Conservation (phyloP, 2,329 filamentous ascomycete species). For the Orbilia blumenaviensis region DNA sequence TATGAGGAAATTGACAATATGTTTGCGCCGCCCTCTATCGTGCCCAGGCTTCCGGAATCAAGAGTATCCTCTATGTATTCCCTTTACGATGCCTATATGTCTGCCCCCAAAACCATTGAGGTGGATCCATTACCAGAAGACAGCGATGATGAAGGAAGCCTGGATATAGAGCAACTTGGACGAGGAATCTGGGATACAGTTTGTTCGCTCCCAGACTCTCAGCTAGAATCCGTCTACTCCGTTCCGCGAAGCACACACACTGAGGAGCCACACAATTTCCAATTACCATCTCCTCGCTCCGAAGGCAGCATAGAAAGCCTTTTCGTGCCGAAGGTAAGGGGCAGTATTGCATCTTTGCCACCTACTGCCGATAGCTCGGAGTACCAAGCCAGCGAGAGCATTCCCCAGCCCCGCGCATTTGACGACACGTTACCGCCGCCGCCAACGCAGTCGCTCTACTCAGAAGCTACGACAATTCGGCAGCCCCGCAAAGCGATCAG, state of each 20-base stretch:
- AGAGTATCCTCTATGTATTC: conserved; percentile 46
- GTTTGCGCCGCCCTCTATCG: conserved; percentile 28
- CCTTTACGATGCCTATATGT: conserved; percentile 8
- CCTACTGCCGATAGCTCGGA: conserved; percentile 2
- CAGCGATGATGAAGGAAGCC: conserved; percentile 10
- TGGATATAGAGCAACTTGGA: conserved; percentile 32
- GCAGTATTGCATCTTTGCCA: conserved; percentile 23
- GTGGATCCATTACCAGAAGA: not conserved
- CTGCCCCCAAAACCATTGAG: not conserved
- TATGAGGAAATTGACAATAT: conserved; percentile 31
- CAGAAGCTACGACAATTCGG: not conserved
- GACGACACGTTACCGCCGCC: not conserved
- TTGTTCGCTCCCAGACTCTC: conserved; percentile 25
- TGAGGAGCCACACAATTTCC: conserved; percentile 14
- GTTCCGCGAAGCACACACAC: not conserved
- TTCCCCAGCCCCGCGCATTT: not conserved
- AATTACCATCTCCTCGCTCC: conserved; percentile 30
- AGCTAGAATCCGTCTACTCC: conserved; percentile 7
- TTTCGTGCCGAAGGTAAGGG: not conserved
- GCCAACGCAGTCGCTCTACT: not conserved
- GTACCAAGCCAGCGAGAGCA: not conserved
- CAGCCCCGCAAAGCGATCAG: not conserved
- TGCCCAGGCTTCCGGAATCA: conserved; percentile 15
- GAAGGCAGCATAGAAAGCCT: conserved; percentile 5
- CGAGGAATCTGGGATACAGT: conserved; percentile 29